Evolutionary conservation across 116 monocot species (phyloP).

Genomic region (Dioscorea cayenensis): DNA sequence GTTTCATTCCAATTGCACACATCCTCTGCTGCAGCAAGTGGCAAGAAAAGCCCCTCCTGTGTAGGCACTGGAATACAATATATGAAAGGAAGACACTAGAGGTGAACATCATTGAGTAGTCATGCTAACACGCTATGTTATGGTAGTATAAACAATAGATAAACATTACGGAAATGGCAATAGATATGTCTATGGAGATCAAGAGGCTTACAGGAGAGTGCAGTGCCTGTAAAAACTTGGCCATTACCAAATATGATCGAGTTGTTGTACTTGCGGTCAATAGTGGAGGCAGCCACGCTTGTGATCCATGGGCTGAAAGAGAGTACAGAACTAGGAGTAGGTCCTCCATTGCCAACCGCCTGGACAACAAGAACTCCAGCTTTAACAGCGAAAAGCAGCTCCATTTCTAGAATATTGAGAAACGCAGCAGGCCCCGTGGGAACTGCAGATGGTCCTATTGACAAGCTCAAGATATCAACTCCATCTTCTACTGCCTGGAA

Average conservation of each 20-base stretch:
- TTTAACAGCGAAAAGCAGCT: constrained; percentile 65
- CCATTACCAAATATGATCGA: constrained; percentile 47
- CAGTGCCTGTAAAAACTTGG: constrained; percentile 23
- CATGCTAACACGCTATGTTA: background rate
- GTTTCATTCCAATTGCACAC: constrained; percentile 28
- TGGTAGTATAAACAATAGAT: background rate
- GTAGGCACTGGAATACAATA: constrained; percentile 38
- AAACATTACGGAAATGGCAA: background rate
- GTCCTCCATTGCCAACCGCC: constrained; percentile 66
- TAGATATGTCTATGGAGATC: background rate
- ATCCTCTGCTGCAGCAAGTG: constrained; percentile 48
- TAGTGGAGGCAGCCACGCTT: constrained; percentile 64
- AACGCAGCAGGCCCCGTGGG: constrained; percentile 51
- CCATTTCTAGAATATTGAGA: constrained; percentile 57
- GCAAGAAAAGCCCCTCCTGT: constrained; percentile 19
- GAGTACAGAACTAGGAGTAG: constrained; percentile 36
- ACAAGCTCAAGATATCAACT: constrained; percentile 64
- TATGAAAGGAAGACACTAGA: background rate
- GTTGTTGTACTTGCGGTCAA: constrained; percentile 62
- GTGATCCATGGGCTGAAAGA: constrained; percentile 83
- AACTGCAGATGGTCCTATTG: constrained; percentile 45
- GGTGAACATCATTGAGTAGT: background rate
- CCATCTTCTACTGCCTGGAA: constrained; percentile 75
- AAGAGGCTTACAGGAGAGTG: constrained; percentile 45
- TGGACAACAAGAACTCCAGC: constrained; percentile 63